These are phyloP conservation scores for Vicia faba DNA, from an alignment of 306 rosid genomes.

Conservation along the genomic window DNA sequence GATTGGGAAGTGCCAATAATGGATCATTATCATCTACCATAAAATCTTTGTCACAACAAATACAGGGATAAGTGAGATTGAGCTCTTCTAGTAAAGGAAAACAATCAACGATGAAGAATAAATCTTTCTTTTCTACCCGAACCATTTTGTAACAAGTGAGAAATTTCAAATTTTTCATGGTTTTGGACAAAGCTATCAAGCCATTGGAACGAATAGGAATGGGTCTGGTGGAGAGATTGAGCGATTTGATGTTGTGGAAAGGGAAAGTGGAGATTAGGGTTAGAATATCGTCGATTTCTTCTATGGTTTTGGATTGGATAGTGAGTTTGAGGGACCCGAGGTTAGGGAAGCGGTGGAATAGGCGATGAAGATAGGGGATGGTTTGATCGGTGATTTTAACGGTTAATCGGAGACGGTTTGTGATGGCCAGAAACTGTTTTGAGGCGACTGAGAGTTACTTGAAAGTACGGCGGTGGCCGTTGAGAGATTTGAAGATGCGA, in stretches of 20 bases:
- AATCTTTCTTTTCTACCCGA: neutral
- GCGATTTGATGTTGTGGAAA: constrained; percentile 33
- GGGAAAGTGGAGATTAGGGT: no score
- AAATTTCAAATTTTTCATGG: constrained; percentile 36
- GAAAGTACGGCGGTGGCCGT: no score
- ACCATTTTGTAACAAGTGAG: constrained; percentile 43
- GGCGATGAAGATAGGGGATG: neutral
- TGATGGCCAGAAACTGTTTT: neutral
- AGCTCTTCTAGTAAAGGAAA: no score
- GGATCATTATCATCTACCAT: no score
- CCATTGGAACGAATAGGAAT: constrained; percentile 37
- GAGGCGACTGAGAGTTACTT: neutral
- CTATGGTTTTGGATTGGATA: no score
- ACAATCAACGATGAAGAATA: no score
- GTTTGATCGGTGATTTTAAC: neutral
- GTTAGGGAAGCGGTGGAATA: neutral
- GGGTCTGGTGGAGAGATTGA: constrained; percentile 40
- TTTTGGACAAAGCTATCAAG: constrained; percentile 32
- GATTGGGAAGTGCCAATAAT: no score
- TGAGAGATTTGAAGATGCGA: no score
- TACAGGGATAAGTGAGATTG: no score
- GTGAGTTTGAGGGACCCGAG: neutral
- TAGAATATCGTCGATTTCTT: no score
- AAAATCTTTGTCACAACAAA: no score
- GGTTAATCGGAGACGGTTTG: neutral